phyloP scores from a whole-genome alignment of 768 basidiomycete genomes.

The Phylloporus scabripes region DNA sequence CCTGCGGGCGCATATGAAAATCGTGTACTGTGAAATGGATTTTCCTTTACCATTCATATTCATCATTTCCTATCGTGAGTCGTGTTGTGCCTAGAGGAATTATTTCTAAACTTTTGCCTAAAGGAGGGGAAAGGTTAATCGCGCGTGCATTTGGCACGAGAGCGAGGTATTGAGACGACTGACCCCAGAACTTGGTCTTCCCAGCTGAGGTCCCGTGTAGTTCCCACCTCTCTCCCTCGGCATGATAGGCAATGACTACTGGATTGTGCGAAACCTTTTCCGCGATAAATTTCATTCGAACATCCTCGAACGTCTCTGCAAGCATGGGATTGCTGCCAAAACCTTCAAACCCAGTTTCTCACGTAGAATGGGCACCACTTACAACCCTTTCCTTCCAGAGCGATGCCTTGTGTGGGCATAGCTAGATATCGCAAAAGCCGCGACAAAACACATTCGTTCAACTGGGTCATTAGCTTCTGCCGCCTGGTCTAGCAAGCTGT shows the following conservation, averaged over 20 bases:
- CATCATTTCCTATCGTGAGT: conserved; percentile 60
- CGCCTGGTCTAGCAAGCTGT: conserved; percentile 62
- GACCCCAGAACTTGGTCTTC: conserved; percentile 89
- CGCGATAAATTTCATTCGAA: conserved; percentile 74
- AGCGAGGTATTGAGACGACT: conserved; percentile 24
- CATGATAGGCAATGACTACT: conserved; percentile 80
- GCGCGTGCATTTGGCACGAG: conserved; percentile 7
- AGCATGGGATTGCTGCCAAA: conserved; percentile 76
- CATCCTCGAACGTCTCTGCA: conserved; percentile 82
- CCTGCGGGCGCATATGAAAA: conserved; percentile 38
- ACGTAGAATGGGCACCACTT: conserved; percentile 29
- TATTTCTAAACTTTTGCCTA: conserved; percentile 87
- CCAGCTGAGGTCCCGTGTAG: conserved; percentile 71
- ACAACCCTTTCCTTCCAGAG: conserved; percentile 86
- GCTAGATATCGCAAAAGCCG: conserved; percentile 79
- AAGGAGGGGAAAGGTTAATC: conserved; percentile 15
- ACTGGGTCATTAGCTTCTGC: conserved; percentile 51
- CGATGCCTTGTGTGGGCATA: conserved; percentile 80
- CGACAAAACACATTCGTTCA: conserved; percentile 67
- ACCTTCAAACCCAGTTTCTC: conserved; percentile 5
- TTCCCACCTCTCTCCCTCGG: conserved; percentile 74
- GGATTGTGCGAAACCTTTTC: conserved; percentile 88
- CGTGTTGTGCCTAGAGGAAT: conserved; percentile 71
- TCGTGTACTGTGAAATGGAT: neutral
- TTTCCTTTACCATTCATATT: conserved; percentile 59